phyloP scores from a whole-genome alignment of 2,329 filamentous ascomycete species.

The Aureobasidium sp. region DNA sequence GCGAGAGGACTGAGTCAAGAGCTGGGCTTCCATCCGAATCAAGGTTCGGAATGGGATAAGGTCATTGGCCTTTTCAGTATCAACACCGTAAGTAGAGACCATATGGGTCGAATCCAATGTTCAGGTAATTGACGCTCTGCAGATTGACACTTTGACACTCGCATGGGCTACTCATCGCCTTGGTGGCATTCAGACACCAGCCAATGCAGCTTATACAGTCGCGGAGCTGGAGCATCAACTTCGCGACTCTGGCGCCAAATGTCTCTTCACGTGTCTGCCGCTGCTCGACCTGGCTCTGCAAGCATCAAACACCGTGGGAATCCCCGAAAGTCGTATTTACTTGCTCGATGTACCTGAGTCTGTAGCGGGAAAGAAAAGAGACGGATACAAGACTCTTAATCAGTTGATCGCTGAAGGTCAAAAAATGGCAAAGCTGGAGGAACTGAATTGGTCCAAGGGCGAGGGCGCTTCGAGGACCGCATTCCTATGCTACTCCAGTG shows the following conservation, averaged over 20 bases:
- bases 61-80: slow-evolving; percentile 70
- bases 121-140: neutral
- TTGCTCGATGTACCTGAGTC: slow-evolving; percentile 60
- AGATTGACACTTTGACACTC: slow-evolving; percentile 69
- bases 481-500: slow-evolving; percentile 73
- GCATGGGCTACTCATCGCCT: slow-evolving; percentile 68
- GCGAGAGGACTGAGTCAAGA: slow-evolving; percentile 63
- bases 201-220: slow-evolving; percentile 67
- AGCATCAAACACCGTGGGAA: slow-evolving; percentile 56
- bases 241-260: slow-evolving; percentile 60
- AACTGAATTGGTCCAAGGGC: slow-evolving; percentile 55
- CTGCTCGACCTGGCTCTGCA: slow-evolving; percentile 58
- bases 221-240: slow-evolving; percentile 66
- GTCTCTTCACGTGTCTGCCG: slow-evolving; percentile 64
- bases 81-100: slow-evolving; percentile 57
- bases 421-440: slow-evolving; percentile 43
- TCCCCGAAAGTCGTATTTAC: slow-evolving; percentile 60
- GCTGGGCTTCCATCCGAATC: slow-evolving; percentile 62
- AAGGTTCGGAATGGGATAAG: slow-evolving; percentile 74
- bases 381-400: slow-evolving; percentile 57
- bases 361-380: slow-evolving; percentile 41
- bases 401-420: slow-evolving; percentile 58
- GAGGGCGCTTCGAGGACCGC: slow-evolving; percentile 63
- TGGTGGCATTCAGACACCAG: slow-evolving; percentile 66
- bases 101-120: neutral